Evolutionary conservation across 208 protist genomes (phyloP).

Genomic region (Trypanosoma platydactyli): DNA sequence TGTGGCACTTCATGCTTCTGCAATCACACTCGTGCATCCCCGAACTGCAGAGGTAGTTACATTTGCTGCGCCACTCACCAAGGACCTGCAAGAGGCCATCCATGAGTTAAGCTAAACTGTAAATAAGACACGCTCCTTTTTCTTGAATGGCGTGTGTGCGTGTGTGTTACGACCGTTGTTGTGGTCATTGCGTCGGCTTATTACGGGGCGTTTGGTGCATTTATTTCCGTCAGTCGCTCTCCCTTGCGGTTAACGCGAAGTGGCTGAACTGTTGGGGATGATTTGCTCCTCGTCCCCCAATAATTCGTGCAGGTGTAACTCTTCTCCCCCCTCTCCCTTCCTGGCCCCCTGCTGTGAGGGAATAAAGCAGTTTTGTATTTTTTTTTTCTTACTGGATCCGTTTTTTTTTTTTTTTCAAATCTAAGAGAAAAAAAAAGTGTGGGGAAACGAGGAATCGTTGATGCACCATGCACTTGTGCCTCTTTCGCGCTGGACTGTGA

Average conservation of each 20-base stretch:
- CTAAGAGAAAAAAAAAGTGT: slow-evolving; percentile 5
- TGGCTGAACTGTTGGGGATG: too few relatives aligned
- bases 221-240: background rate
- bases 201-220: too few relatives aligned
- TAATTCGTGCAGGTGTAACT: too few relatives aligned
- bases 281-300: too few relatives aligned
- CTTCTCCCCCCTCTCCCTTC: background rate
- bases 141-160: too few relatives aligned
- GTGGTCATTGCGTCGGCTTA: too few relatives aligned
- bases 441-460: background rate
- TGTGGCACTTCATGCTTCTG: slow-evolving; percentile 68
- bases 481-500: slow-evolving; percentile 15
- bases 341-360: background rate
- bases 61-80: slow-evolving; percentile 48
- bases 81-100: slow-evolving; percentile 50
- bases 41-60: slow-evolving; percentile 37
- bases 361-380: background rate
- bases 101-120: slow-evolving; percentile 1
- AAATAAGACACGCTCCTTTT: too few relatives aligned
- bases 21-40: slow-evolving; percentile 71
- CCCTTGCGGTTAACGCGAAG: background rate
- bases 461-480: background rate
- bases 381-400: slow-evolving; percentile 3
- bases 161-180: too few relatives aligned
- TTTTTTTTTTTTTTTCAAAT: slow-evolving; percentile 7